Conservation (phyloP, 2,329 filamentous ascomycete genomes). For the Botryotinia convoluta region DNA sequence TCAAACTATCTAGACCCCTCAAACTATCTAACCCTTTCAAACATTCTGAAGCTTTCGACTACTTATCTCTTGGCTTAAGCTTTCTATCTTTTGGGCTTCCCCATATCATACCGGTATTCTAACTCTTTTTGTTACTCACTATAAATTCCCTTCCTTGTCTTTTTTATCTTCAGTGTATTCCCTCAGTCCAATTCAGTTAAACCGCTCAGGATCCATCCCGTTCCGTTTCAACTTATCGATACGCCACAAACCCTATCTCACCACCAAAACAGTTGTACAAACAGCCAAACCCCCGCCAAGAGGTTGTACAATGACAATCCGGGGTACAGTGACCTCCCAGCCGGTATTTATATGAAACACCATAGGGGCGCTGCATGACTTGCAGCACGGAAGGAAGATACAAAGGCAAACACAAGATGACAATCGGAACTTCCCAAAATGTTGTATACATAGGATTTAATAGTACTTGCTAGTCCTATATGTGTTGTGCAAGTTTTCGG, state of each 20-base stretch:
- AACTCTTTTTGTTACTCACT: neutral
- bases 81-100: neutral
- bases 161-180: neutral
- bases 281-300: neutral
- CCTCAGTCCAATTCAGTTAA: neutral
- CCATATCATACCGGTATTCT: neutral
- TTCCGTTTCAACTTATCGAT: neutral
- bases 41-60: neutral
- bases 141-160: neutral
- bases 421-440: neutral
- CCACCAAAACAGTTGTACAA: neutral
- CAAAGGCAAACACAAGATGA: neutral
- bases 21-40: neutral
- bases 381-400: neutral
- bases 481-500: neutral
- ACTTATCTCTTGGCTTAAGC: neutral
- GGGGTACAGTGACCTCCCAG: neutral
- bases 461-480: neutral
- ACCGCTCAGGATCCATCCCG: neutral
- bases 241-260: neutral
- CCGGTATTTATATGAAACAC: constrained; percentile 4
- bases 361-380: constrained; percentile 1
- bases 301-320: neutral
- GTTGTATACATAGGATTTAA: neutral
- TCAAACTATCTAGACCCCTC: neutral